Evolutionary conservation across 2,329 filamentous ascomycete genomes (phyloP), one percentile per base, ranked within the genome.

Genomic region (Stagonosporopsis tanaceti): DNA sequence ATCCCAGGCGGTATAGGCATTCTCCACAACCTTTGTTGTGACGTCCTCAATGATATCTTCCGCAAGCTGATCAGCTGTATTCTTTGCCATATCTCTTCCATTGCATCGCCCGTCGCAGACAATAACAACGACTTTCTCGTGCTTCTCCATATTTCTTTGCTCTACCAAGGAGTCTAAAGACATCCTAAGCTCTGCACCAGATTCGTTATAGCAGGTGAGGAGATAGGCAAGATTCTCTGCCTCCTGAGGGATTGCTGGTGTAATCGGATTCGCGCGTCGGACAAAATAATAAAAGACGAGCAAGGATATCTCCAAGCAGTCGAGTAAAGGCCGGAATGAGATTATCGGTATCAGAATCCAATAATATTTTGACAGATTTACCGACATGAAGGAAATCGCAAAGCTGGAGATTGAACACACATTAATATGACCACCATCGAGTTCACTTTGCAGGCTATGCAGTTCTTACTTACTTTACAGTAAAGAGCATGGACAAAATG

Each of bases 191-290:
- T 83, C 81, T 5, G 80, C 71, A 6, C 68, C 63, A 0, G 78
- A 81, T 62, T 83, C 80, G 61, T 82, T 83, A 67, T 83, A 83
- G 66, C 81, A 83, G 2, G 80, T 79, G 4, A 83, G 71, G 25
- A 82, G 66, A 27, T 82, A 62, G 1, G 82, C 79, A 72, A 82
- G 73, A 47, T 75, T 76, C 62, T 83, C 80, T 27, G 25, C 8
- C 25, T 27, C 20, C 3, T 20, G 20, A 20, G 25, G 25, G 25
- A 73, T 0, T 4, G 44, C 37, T 37, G 60, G 57, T 24, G 39
- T 32, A 25, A 25, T 47, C 39, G 27, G 27, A 14, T 35, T 27
- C n/a, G 48, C 27, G 5, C 38, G 48, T 27, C 48, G 38, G 17
- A 37, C 8, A n/a, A 38, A 14, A 37, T 42, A 52, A n/a, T 4